These are phyloP conservation scores for Colletotrichum karsti DNA, from an alignment of 2,329 filamentous ascomycete species.

Conservation along the genomic window DNA sequence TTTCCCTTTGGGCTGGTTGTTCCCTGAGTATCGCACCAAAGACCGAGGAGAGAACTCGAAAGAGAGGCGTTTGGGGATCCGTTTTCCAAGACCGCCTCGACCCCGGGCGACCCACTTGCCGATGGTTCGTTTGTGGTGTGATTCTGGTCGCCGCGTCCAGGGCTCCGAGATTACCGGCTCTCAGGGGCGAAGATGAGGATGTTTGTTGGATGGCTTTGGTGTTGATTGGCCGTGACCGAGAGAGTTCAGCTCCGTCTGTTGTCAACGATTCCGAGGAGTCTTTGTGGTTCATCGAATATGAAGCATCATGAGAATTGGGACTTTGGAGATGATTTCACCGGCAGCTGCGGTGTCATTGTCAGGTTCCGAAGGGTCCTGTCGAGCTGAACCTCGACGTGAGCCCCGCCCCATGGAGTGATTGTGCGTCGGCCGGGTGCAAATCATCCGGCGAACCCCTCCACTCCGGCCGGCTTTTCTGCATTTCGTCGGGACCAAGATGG, in stretches of 20 bases:
- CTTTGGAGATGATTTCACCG: neutral
- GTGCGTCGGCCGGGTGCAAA: neutral
- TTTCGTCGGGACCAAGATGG: neutral
- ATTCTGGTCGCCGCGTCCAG: constrained; percentile 5
- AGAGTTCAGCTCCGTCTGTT: too few relatives aligned
- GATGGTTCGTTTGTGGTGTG: constrained; percentile 27
- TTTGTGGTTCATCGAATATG: neutral
- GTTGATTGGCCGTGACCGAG: neutral
- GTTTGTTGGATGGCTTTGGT: too few relatives aligned
- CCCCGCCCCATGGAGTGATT: neutral
- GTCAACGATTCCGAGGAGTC: too few relatives aligned
- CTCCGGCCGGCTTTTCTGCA: neutral
- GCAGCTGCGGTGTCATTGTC: neutral
- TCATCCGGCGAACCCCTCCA: neutral
- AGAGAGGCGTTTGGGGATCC: neutral
- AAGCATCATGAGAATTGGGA: neutral
- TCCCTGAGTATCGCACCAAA: neutral
- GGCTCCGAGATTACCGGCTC: constrained; percentile 18
- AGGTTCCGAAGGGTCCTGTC: neutral
- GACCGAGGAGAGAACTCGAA: neutral
- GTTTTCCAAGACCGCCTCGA: constrained; percentile 1
- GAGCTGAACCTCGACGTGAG: neutral
- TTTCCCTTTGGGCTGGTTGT: neutral
- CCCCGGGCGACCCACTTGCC: constrained; percentile 27
- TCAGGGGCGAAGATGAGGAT: neutral